These are phyloP conservation scores for Ceratonia siliqua DNA, from an alignment of 306 rosid species.

Conservation along the genomic window DNA sequence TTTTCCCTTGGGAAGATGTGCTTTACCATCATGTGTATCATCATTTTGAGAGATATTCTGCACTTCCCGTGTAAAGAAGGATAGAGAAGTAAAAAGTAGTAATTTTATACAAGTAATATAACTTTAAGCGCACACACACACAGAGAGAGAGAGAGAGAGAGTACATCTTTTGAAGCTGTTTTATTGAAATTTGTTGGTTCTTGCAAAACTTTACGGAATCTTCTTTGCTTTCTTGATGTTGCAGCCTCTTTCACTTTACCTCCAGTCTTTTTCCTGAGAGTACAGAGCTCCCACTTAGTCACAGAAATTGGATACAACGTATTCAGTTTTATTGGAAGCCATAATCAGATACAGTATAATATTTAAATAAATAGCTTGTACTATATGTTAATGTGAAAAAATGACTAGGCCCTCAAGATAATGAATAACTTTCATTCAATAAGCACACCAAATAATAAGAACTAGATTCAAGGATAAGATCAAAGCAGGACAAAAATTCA, in stretches of 20 bases:
- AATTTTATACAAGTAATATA: conserved; percentile 15
- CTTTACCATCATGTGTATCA: conserved; percentile 38
- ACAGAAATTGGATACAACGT: conserved; percentile 16
- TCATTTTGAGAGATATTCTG: conserved; percentile 47
- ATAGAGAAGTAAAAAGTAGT: conserved; percentile 9
- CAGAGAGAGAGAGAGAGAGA: too few relatives aligned
- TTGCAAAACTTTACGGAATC: conserved; percentile 52
- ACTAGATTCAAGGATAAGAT: conserved; percentile 10
- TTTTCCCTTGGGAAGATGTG: conserved; percentile 40
- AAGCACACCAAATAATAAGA: background rate
- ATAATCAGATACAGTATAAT: background rate
- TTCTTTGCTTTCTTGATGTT: conserved; percentile 59
- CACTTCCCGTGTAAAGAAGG: conserved; percentile 47
- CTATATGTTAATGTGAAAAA: conserved; percentile 4
- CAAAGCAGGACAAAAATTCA: conserved; percentile 3
- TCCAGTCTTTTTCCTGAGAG: conserved; percentile 66
- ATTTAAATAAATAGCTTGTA: background rate
- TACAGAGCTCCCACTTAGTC: conserved; percentile 23
- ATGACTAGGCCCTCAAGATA: background rate
- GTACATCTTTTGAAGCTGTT: conserved; percentile 66
- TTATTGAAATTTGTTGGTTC: conserved; percentile 42
- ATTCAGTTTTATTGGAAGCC: conserved; percentile 11
- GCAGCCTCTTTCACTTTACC: conserved; percentile 52
- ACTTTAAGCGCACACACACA: background rate
- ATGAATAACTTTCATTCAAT: background rate